Conservation (phyloP, 805 yeast genomes). For the Kazachstania psychrophila region DNA sequence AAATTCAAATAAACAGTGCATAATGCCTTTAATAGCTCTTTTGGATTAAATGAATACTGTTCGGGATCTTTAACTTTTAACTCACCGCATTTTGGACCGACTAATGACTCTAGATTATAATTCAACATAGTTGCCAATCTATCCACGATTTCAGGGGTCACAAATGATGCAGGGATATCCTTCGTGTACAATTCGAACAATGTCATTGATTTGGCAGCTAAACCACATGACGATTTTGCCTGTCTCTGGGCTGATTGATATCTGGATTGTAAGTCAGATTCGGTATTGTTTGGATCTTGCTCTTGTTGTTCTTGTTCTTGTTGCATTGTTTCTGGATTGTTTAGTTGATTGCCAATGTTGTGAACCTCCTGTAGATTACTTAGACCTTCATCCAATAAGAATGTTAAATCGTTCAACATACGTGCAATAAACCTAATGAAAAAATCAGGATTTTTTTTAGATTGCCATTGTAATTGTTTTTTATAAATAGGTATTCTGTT, state of each 20-base stretch:
- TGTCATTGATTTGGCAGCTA: conserved; percentile 73
- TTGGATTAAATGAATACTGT: conserved; percentile 75
- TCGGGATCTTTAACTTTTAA: conserved; percentile 80
- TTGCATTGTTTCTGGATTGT: not conserved
- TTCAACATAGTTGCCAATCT: conserved; percentile 93
- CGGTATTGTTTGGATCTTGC: conserved; percentile 37
- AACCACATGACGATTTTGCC: conserved; percentile 73
- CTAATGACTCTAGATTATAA: conserved; percentile 83
- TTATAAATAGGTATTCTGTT: conserved; percentile 52
- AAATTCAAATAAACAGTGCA: conserved; percentile 71
- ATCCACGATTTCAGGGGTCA: conserved; percentile 82
- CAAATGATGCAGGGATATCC: conserved; percentile 80
- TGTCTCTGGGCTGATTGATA: conserved; percentile 58
- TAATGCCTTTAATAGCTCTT: conserved; percentile 54
- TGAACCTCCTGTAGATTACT: conserved; percentile 73
- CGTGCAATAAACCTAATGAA: conserved; percentile 89
- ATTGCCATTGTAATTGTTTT: conserved; percentile 56
- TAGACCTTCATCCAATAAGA: conserved; percentile 81
- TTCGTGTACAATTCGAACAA: conserved; percentile 73
- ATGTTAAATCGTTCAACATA: conserved; percentile 90
- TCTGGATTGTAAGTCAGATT: conserved; percentile 45
- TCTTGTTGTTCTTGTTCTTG: no score
- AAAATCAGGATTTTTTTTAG: conserved; percentile 63
- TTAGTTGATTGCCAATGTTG: conserved; percentile 39
- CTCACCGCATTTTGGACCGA: conserved; percentile 88